Percentiles rank a stretch among this genome's conserved stretches.
Conservation (phyloP, 2,329 filamentous ascomycete genomes). For the Aspergillus sojae region DNA sequence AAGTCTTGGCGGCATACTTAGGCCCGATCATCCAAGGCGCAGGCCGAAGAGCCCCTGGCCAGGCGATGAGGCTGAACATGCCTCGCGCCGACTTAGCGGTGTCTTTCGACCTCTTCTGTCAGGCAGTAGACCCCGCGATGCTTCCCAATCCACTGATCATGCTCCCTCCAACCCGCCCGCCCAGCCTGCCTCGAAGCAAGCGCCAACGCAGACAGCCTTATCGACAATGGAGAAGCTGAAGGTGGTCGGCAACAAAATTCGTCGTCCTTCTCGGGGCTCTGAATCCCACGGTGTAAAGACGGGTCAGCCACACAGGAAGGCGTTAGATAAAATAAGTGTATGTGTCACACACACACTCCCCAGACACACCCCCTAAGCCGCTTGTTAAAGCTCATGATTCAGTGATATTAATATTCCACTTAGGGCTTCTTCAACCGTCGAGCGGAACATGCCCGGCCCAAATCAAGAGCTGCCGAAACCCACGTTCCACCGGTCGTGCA, state of each 20-base stretch:
- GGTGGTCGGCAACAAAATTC: constrained; percentile 27
- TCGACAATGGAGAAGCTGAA: constrained; percentile 33
- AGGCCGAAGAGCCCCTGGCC: constrained; percentile 5
- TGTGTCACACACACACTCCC: neutral
- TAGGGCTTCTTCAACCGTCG: constrained; percentile 24
- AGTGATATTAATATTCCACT: neutral
- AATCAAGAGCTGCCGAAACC: neutral
- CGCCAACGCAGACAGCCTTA: neutral
- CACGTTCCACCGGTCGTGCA: neutral
- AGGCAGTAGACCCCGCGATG: neutral
- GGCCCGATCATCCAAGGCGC: neutral
- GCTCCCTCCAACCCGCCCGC: neutral
- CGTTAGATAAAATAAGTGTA: constrained; percentile 21
- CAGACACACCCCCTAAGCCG: neutral
- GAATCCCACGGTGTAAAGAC: constrained; percentile 21
- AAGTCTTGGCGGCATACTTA: constrained; percentile 14
- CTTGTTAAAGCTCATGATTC: neutral
- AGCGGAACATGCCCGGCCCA: neutral
- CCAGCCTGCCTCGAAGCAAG: constrained; percentile 3
- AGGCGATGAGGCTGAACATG: constrained; percentile 13
- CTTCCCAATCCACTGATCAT: constrained; percentile 1
- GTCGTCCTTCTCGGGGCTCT: constrained; percentile 27
- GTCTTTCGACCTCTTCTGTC: constrained; percentile 1
- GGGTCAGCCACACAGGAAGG: constrained; percentile 18
- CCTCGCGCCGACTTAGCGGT: neutral